Conservation (phyloP, 306 rosid genomes). For the Neltuma alba region DNA sequence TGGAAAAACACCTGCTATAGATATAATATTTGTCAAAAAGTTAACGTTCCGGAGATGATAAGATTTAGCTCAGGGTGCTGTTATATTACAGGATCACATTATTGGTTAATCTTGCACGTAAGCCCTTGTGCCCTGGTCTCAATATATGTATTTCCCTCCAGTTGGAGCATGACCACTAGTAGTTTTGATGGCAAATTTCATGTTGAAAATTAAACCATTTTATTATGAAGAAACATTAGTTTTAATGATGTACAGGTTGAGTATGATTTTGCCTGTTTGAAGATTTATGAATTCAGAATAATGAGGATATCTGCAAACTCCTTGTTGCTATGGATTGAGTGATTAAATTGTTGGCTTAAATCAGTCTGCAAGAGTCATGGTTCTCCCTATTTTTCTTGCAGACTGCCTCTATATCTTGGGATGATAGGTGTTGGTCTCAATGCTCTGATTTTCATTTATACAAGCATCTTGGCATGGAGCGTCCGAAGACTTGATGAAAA, state of each 20-base stretch:
- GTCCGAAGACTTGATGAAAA: constrained; percentile 83
- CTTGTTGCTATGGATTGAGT: constrained; percentile 7
- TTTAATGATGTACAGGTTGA: constrained; percentile 23
- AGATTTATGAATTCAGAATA: constrained; percentile 35
- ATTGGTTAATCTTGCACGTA: neutral
- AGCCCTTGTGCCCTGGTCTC: neutral
- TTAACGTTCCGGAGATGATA: neutral
- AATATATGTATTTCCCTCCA: neutral
- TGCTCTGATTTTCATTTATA: constrained; percentile 71
- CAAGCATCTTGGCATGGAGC: constrained; percentile 76
- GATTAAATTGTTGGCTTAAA: constrained; percentile 24
- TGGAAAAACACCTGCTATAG: neutral
- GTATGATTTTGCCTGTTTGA: constrained; percentile 27
- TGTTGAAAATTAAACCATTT: neutral
- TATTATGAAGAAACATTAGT: neutral
- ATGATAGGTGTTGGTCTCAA: constrained; percentile 79
- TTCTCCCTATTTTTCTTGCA: constrained; percentile 53
- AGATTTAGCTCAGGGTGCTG: neutral
- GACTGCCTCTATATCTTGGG: constrained; percentile 90
- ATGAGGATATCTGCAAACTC: constrained; percentile 25
- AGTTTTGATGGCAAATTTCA: constrained; percentile 4
- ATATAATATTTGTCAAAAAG: neutral
- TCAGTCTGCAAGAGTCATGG: constrained; percentile 31
- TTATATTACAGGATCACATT: neutral
- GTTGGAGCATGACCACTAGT: neutral